Evolutionary conservation across 2,329 filamentous ascomycete genomes (phyloP).

Genomic region (Penicillium hesseltinei): DNA sequence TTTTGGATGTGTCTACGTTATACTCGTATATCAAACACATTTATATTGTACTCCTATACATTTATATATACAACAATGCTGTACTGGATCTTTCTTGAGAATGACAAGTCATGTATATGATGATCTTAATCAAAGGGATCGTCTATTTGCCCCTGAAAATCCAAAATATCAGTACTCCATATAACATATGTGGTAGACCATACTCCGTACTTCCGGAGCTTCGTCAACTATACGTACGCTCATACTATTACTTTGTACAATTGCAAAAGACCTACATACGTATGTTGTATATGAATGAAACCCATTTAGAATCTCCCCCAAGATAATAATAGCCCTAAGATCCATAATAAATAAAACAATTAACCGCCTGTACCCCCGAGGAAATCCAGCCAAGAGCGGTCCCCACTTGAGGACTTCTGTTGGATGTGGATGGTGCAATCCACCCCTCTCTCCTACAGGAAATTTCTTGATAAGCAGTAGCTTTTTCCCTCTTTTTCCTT

Average conservation of each 20-base stretch:
- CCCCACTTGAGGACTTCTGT: conserved; percentile 25
- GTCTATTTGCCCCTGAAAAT: conserved; percentile 24
- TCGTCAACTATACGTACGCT: no score
- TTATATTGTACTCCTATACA: background rate
- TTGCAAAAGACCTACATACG: background rate
- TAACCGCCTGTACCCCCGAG: background rate
- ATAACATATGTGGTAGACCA: background rate
- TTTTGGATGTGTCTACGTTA: background rate
- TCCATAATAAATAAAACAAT: background rate
- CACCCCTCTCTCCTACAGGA: conserved; percentile 7
- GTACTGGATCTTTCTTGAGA: background rate
- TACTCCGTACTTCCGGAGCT: background rate
- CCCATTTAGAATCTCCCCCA: background rate
- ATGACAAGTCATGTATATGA: background rate
- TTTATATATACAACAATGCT: background rate
- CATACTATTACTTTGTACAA: background rate
- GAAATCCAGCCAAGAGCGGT: conserved; percentile 10
- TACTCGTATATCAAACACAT: background rate
- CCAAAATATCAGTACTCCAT: background rate
- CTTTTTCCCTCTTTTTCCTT: conserved; percentile 4
- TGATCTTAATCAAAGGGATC: background rate
- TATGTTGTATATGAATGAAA: background rate
- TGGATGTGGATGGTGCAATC: conserved; percentile 5
- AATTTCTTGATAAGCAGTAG: conserved; percentile 10
- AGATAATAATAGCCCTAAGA: background rate